Percentiles rank a stretch among this genome's conserved stretches.
phyloP scores from a whole-genome alignment of 1,139 yeast genomes.

The Blastobotrys apis region DNA sequence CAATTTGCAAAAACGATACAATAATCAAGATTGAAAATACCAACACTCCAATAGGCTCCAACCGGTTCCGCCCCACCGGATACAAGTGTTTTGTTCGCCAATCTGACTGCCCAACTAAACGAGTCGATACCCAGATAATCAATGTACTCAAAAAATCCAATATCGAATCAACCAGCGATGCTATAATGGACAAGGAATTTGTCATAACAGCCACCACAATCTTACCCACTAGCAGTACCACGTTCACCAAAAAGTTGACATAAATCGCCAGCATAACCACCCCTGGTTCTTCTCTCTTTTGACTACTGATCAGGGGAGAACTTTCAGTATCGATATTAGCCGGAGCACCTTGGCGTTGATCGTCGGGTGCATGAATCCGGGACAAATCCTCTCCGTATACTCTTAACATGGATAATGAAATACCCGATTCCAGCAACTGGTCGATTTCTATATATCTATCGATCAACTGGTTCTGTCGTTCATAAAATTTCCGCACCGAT shows the following conservation, averaged over 20 bases:
- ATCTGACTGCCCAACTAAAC: constrained; percentile 52
- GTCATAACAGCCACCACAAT: constrained; percentile 58
- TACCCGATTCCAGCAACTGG: constrained; percentile 63
- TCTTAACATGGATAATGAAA: constrained; percentile 60
- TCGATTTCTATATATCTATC: constrained; percentile 59
- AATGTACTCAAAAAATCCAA: constrained; percentile 72
- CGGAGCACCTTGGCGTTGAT: constrained; percentile 44
- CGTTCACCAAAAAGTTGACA: constrained; percentile 60
- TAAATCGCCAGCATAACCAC: constrained; percentile 57
- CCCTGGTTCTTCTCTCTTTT: constrained; percentile 38
- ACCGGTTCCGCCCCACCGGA: constrained; percentile 68
- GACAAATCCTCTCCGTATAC: constrained; percentile 50
- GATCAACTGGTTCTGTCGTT: constrained; percentile 54
- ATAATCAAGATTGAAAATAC: constrained; percentile 69
- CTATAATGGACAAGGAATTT: constrained; percentile 67
- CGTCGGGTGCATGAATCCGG: constrained; percentile 32
- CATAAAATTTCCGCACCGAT: constrained; percentile 30
- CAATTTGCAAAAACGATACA: constrained; percentile 68
- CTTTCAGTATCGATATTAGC: constrained; percentile 56
- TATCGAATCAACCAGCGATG: constrained; percentile 72
- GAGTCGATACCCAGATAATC: constrained; percentile 62
- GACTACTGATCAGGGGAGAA: constrained; percentile 49
- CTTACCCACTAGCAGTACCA: constrained; percentile 59
- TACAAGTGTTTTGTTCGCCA: constrained; percentile 44
- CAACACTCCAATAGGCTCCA: constrained; percentile 76